Percentiles rank a stretch among this genome's conserved stretches.
Conservation (phyloP, 805 yeast genomes). For the Starmerella sp. region DNA sequence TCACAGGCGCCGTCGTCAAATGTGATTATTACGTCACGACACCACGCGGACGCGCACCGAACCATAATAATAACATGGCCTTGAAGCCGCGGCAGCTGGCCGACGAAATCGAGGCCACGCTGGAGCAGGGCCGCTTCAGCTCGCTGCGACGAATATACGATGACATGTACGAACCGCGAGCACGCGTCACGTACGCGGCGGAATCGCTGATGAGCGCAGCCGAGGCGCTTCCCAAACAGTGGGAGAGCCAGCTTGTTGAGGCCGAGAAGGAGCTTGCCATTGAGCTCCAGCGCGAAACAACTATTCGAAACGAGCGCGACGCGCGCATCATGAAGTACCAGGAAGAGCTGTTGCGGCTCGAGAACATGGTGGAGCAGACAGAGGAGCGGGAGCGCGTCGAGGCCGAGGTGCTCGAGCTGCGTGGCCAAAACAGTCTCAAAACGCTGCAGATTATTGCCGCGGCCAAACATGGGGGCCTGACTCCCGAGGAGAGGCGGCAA, state of each 20-base stretch:
- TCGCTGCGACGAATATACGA: neutral
- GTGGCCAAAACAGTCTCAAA: neutral
- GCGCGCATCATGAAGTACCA: neutral
- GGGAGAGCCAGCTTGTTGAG: neutral
- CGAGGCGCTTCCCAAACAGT: neutral
- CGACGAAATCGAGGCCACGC: constrained; percentile 3
- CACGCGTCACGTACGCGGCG: neutral
- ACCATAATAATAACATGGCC: neutral
- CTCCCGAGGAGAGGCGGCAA: neutral
- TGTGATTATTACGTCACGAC: neutral
- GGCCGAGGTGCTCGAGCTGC: neutral
- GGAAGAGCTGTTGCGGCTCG: neutral
- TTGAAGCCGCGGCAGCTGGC: constrained; percentile 4
- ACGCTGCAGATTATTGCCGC: neutral
- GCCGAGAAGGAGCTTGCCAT: neutral
- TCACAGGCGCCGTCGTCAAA: neutral
- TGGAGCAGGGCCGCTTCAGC: constrained; percentile 1
- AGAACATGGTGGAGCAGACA: neutral
- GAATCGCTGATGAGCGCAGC: neutral
- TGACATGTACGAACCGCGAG: constrained; percentile 1
- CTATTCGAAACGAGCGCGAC: neutral
- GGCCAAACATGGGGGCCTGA: neutral
- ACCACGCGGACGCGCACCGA: neutral
- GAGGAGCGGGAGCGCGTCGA: constrained; percentile 2
- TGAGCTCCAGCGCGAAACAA: neutral